phyloP scores from a whole-genome alignment of 116 monocot species.

The Thalassia testudinum region DNA sequence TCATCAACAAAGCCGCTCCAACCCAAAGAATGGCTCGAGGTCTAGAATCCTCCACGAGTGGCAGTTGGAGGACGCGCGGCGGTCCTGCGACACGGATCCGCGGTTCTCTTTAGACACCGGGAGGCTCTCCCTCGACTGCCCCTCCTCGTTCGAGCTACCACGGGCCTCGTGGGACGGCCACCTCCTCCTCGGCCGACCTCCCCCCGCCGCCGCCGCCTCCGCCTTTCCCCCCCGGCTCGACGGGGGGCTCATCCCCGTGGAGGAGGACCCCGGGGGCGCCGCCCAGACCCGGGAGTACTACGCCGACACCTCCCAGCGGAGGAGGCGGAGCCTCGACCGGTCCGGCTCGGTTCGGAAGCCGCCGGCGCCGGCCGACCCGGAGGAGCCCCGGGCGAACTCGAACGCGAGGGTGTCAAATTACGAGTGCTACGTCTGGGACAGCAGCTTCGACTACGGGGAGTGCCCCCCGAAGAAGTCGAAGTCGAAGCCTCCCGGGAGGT shows the following conservation, averaged over 20 bases:
- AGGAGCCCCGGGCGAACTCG: constrained; percentile 5
- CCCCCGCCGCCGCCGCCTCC: constrained; percentile 1
- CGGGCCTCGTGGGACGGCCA: constrained; percentile 67
- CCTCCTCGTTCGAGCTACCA: constrained; percentile 49
- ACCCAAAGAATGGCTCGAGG: background rate
- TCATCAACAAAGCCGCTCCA: background rate
- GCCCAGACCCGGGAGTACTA: constrained; percentile 71
- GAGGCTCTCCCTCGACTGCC: constrained; percentile 39
- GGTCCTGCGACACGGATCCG: constrained; percentile 52
- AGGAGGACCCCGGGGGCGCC: constrained; percentile 55
- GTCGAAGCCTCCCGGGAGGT: constrained; percentile 14
- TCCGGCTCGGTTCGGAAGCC: constrained; percentile 32
- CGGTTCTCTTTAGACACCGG: constrained; percentile 52
- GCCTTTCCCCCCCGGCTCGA: constrained; percentile 12
- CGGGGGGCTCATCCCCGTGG: constrained; percentile 34
- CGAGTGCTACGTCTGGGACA: constrained; percentile 28
- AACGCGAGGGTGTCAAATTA: constrained; percentile 27
- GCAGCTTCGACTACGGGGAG: constrained; percentile 15
- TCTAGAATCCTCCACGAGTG: constrained; percentile 34
- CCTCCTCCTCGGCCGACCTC: constrained; percentile 7
- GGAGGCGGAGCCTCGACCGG: constrained; percentile 50
- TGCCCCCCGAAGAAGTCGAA: no score
- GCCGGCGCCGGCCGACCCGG: constrained; percentile 5
- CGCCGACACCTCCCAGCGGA: constrained; percentile 33
- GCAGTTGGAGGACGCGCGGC: constrained; percentile 21